Conservation (phyloP, 805 yeast species). For the Nakazawaea wickerhamii region DNA sequence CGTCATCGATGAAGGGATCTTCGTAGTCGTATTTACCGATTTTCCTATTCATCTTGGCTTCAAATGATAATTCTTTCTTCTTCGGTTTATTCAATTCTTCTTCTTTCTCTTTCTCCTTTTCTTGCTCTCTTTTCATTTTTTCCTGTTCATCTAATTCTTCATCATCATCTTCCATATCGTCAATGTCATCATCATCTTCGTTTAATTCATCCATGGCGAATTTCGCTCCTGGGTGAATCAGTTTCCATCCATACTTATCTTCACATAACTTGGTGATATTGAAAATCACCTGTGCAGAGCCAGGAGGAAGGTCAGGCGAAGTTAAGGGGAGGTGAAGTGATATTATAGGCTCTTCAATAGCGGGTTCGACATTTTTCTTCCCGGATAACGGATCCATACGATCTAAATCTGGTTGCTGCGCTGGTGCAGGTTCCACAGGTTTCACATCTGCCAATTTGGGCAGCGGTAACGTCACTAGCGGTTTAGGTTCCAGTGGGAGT, state of each 20-base stretch:
- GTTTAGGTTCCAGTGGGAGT: constrained; percentile 4
- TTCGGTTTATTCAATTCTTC: constrained; percentile 39
- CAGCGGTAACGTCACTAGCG: constrained; percentile 2
- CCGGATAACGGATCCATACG: constrained; percentile 12
- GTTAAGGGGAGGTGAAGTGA: constrained; percentile 50
- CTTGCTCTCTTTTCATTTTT: constrained; percentile 26
- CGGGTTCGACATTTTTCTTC: constrained; percentile 6
- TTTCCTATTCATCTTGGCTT: constrained; percentile 42
- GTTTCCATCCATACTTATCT: constrained; percentile 78
- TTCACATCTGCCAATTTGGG: constrained; percentile 8
- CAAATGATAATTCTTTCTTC: constrained; percentile 25
- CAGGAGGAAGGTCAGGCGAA: constrained; percentile 45
- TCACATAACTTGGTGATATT: constrained; percentile 73
- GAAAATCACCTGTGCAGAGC: constrained; percentile 58
- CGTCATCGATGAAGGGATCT: constrained; percentile 96
- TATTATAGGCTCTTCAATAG: constrained; percentile 39
- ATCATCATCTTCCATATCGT: constrained; percentile 34
- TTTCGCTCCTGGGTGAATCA: constrained; percentile 60
- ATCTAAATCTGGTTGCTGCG: background rate
- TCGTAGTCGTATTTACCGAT: constrained; percentile 88
- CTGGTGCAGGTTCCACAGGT: background rate
- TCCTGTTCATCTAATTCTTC: constrained; percentile 31
- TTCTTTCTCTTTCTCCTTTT: constrained; percentile 33
- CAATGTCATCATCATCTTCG: constrained; percentile 46
- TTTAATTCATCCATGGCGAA: constrained; percentile 49